These are phyloP conservation scores for Podospora appendiculata DNA, from an alignment of 495 filamentous ascomycete genomes.

Conservation along the genomic window DNA sequence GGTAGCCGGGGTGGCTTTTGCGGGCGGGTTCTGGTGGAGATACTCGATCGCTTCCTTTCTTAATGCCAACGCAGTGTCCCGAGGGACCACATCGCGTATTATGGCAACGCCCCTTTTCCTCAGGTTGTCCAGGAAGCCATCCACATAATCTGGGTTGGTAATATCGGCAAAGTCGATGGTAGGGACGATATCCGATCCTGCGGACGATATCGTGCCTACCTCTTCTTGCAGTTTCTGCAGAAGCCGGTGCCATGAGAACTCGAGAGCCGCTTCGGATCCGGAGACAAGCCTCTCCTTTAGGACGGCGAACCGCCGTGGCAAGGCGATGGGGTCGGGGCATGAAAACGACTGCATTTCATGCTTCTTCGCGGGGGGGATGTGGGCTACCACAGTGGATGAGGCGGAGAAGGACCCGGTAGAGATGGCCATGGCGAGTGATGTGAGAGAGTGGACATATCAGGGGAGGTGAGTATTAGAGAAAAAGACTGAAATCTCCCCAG, in stretches of 20 bases:
- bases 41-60: constrained; percentile 49
- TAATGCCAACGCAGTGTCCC: constrained; percentile 43
- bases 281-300: constrained; percentile 57
- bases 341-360: constrained; percentile 10
- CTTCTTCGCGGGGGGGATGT: not conserved
- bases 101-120: constrained; percentile 53
- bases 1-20: constrained; percentile 26
- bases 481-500: not conserved
- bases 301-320: constrained; percentile 61
- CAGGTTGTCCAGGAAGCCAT: constrained; percentile 37
- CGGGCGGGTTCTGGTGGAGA: constrained; percentile 43
- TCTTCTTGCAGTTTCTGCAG: constrained; percentile 48
- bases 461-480: not conserved
- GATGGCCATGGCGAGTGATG: constrained; percentile 11
- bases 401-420: constrained; percentile 8
- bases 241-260: constrained; percentile 59
- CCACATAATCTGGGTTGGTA: constrained; percentile 33
- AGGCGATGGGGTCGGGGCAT: constrained; percentile 36
- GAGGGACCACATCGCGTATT: constrained; percentile 52
- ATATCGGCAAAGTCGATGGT: constrained; percentile 54
- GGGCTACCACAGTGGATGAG: constrained; percentile 1
- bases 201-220: constrained; percentile 36
- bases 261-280: constrained; percentile 42
- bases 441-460: constrained; percentile 5
- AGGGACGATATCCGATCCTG: constrained; percentile 44